Conservation (phyloP, 2,329 filamentous ascomycete species). For the Pseudogymnoascus verrucosus region DNA sequence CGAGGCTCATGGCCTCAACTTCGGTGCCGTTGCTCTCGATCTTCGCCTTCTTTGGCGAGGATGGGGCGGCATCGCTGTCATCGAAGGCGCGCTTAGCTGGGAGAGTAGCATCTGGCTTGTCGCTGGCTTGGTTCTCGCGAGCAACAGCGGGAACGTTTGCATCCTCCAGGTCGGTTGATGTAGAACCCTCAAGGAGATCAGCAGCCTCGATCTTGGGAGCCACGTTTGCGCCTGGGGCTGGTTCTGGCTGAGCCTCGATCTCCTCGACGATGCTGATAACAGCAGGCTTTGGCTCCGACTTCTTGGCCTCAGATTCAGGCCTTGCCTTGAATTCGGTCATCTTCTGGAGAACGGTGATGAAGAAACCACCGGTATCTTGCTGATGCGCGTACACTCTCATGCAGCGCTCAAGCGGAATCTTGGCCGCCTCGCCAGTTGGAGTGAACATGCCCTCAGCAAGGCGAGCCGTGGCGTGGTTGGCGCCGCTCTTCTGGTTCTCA, state of each 20-base stretch:
- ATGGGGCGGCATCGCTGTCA: slow-evolving; percentile 28
- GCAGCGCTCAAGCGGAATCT: slow-evolving; percentile 77
- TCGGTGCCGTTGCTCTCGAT: slow-evolving; percentile 28
- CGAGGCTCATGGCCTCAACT: slow-evolving; percentile 17
- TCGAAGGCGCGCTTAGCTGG: slow-evolving; percentile 26
- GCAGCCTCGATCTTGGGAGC: slow-evolving; percentile 26
- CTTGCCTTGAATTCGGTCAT: slow-evolving; percentile 73
- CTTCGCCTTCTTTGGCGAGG: slow-evolving; percentile 40
- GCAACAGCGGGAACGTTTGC: slow-evolving; percentile 25
- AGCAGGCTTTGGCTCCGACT: slow-evolving; percentile 34
- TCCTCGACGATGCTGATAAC: slow-evolving; percentile 34
- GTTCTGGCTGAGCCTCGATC: slow-evolving; percentile 29
- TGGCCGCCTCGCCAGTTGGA: slow-evolving; percentile 41
- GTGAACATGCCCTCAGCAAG: slow-evolving; percentile 82
- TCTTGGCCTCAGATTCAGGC: slow-evolving; percentile 54
- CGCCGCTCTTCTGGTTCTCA: slow-evolving; percentile 51
- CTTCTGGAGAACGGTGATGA: slow-evolving; percentile 93
- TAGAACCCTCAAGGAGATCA: slow-evolving; percentile 17
- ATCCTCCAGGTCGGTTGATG: slow-evolving; percentile 24
- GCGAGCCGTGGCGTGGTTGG: slow-evolving; percentile 53
- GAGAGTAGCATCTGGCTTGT: slow-evolving; percentile 18
- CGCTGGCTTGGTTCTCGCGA: slow-evolving; percentile 26
- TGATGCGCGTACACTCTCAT: slow-evolving; percentile 92
- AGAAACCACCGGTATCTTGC: slow-evolving; percentile 96
- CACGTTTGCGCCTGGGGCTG: slow-evolving; percentile 23